Evolutionary conservation across 208 protist genomes (phyloP).

Genomic region (Blastocrithidia nonstop): DNA sequence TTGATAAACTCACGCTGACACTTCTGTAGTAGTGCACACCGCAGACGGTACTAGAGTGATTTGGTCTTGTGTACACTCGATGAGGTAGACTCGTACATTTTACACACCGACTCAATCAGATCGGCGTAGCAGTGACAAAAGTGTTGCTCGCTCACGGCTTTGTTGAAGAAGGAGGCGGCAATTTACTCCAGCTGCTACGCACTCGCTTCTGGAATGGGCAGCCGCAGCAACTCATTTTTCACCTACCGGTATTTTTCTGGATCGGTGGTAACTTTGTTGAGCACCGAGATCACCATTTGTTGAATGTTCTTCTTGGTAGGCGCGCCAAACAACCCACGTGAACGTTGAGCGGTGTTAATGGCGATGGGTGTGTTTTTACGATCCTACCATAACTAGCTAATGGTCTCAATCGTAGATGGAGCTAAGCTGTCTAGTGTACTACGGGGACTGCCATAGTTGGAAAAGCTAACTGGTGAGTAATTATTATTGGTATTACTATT

Average conservation of each 20-base stretch:
- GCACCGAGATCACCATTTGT: constrained; percentile 59
- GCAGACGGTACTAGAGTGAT: constrained; percentile 58
- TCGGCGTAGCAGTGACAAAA: constrained; percentile 64
- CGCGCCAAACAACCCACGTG: constrained; percentile 57
- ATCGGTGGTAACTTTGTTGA: constrained; percentile 76
- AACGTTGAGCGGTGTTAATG: constrained; percentile 19
- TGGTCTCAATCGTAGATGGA: constrained; percentile 19
- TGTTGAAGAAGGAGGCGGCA: constrained; percentile 64
- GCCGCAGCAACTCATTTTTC: constrained; percentile 65
- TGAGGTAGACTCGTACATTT: constrained; percentile 26
- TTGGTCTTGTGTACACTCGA: constrained; percentile 35
- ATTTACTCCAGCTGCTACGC: constrained; percentile 46
- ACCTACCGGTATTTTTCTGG: constrained; percentile 62
- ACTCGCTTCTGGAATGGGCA: constrained; percentile 70
- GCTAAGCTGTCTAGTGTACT: constrained; percentile 3
- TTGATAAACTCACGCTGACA: constrained; percentile 54
- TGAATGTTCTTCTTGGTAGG: constrained; percentile 54
- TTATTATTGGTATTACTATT: not conserved
- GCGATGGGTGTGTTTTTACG: constrained; percentile 52
- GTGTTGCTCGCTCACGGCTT: constrained; percentile 58
- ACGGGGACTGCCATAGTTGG: not conserved
- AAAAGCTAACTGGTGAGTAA: too few species aligned
- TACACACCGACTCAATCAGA: constrained; percentile 49
- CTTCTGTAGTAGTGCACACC: constrained; percentile 35
- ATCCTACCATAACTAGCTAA: constrained; percentile 50